Evolutionary conservation across 2,329 filamentous ascomycete species (phyloP).

Genomic region (Pestalotiopsis fici): DNA sequence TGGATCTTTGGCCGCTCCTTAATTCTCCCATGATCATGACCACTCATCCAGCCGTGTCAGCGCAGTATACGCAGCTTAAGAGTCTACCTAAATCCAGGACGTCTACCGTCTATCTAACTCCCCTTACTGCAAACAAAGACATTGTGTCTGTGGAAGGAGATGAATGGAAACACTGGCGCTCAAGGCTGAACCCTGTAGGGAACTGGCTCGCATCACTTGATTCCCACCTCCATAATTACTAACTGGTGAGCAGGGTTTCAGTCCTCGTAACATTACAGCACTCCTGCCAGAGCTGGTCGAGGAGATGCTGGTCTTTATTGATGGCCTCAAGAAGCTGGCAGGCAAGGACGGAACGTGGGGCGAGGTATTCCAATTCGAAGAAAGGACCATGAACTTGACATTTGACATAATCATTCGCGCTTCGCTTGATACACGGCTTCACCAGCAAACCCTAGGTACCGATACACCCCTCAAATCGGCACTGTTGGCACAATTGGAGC

Average conservation of each 20-base stretch:
- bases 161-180: constrained; percentile 17
- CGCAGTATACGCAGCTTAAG: constrained; percentile 6
- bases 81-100: constrained; percentile 4
- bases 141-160: constrained; percentile 26
- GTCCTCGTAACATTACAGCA: constrained; percentile 29
- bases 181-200: constrained; percentile 27
- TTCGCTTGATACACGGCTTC: constrained; percentile 9
- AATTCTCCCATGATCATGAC: background rate
- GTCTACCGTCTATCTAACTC: background rate
- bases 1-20: constrained; percentile 7
- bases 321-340: constrained; percentile 13
- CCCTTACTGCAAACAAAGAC: constrained; percentile 15
- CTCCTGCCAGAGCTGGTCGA: constrained; percentile 28
- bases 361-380: constrained; percentile 21
- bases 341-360: constrained; percentile 14
- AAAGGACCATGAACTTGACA: constrained; percentile 19
- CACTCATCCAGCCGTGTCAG: background rate
- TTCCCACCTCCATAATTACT: no score
- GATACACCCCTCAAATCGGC: background rate
- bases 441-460: background rate
- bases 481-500: background rate
- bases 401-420: constrained; percentile 24
- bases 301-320: constrained; percentile 20
- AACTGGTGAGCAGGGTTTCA: constrained; percentile 25
- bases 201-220: background rate